Conservation (phyloP, 106 monocot genomes). For the Platanthera guangdongensis region DNA sequence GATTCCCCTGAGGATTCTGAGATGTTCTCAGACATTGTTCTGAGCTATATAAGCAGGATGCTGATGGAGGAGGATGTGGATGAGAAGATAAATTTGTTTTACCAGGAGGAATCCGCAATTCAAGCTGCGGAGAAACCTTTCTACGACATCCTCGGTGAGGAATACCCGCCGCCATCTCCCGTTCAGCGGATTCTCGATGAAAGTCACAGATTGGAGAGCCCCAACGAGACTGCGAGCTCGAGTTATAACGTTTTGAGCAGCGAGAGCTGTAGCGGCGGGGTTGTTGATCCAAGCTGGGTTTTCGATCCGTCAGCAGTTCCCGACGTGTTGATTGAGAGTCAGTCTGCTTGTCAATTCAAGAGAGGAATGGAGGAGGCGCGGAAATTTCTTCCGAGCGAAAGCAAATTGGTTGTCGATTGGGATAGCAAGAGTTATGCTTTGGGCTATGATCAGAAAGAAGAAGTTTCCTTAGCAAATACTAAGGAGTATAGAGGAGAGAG, state of each 20-base stretch:
- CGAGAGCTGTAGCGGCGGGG: constrained; percentile 3
- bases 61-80: constrained; percentile 91
- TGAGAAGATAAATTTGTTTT: constrained; percentile 36
- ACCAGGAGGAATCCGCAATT: constrained; percentile 46
- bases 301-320: constrained; percentile 2
- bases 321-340: constrained; percentile 15
- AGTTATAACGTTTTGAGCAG: neutral
- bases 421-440: constrained; percentile 1
- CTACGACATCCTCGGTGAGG: constrained; percentile 69
- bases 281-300: neutral
- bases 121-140: constrained; percentile 77
- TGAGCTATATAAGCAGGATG: constrained; percentile 65
- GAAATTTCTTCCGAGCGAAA: constrained; percentile 54
- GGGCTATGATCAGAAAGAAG: constrained; percentile 1
- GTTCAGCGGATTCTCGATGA: neutral
- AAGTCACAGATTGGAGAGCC: neutral
- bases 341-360: constrained; percentile 48
- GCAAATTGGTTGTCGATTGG: constrained; percentile 34
- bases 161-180: constrained; percentile 36
- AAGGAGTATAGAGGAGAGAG: constrained; percentile 18
- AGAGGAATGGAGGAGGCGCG: constrained; percentile 69
- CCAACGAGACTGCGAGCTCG: constrained; percentile 9
- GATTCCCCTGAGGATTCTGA: constrained; percentile 32
- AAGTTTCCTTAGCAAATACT: neutral
- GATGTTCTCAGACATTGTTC: constrained; percentile 40